Base-by-base conservation (phyloP, 129 eudicot genomes). In the Gnaphalium uliginosum region DNA sequence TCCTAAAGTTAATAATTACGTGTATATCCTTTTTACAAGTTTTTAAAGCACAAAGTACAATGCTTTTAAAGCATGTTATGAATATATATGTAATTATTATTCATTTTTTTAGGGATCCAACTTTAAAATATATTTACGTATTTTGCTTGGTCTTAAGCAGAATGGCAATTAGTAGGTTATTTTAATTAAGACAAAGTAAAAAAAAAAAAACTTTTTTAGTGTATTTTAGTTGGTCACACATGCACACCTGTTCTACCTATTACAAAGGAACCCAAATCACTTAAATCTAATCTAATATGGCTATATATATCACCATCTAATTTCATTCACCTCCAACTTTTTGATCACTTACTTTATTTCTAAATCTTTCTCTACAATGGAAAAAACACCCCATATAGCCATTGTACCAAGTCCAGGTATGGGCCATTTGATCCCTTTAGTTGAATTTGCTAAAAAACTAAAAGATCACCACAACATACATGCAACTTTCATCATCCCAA, bases 361-460 rank as follows among this genome's bases (percentile, higher is more conserved):
- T 19, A 26, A 10, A 15, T 15, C 48, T 76, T 61, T 43, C 8
- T 68, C 11, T 26, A 21, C 33, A 60, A 79, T 86, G 87, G 79
- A 71, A 23, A 72, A 26, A 79, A 33, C 75, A 58, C 83, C 84
- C 27, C 90, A 83, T n/a, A 59, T 85, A 30, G 85, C 79, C 61
- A 50, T 89, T 10, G 76, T 85, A 4, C 88, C 90, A 1, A 80
- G 88, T 37, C 92, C 96, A 18, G 96, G 90, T 1, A 85, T 87
- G 88, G 92, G 92, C 15, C 96, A 89, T 51, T 68, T 89, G 5
- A 89, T 87, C 73, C 96, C 96, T 22, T 61, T 89, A 0, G 75
- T 77, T 17, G 88, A 87, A 51, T 81, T 89, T 14, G 84, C 90
- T 50, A 87, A 83, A 46, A 78, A 51, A 29, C 79, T 89, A 21